Evolutionary conservation across 129 eudicot species (phyloP), one percentile per base, ranked within the genome.

Genomic region (Pulicaria dysenterica): DNA sequence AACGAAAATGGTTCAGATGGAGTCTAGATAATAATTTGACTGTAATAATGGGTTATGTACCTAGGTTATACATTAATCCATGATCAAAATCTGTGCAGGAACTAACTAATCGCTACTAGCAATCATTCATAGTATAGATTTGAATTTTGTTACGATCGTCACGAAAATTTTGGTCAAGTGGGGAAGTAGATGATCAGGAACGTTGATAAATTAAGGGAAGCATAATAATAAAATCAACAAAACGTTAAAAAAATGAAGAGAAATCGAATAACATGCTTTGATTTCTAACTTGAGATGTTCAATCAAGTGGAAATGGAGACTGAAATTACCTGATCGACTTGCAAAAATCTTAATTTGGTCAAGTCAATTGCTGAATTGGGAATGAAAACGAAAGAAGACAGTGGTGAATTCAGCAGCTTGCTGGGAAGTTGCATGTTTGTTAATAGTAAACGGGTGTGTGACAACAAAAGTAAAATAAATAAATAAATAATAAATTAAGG

Each of bases 141-240:
- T 48, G 56, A 65, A 46, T 5, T 7, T 0, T 67, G 31, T 48
- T 48, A 15, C 2, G 19, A 47, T 34, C 11, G 8, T 6, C 59
- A 49, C 24, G 59, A 49, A n/a, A 11, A 24, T 46, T n/a, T n/a
- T n/a, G n/a, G n/a, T n/a, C n/a, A n/a, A n/a, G n/a, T n/a, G n/a
- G n/a, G n/a, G n/a, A n/a, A 19, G 19, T 31, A 31, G 5, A 37
- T 24, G 24, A 44, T 47, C 58, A 7, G 42, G 63, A 67, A 67
- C 60, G 36, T 48, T 67, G 44, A 67, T 67, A 36, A 49, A 34
- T n/a, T n/a, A n/a, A n/a, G 60, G 16, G 66, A 41, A 70, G 43
- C 44, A 56, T 42, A 36, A 41, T 9, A 16, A 53, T 38, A 17
- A 38, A 55, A 70, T 45, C 12, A 12, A 16, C 19, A 39, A 46